Base-by-base conservation (phyloP, 257 asterid species). In the Eucommia ulmoides region DNA sequence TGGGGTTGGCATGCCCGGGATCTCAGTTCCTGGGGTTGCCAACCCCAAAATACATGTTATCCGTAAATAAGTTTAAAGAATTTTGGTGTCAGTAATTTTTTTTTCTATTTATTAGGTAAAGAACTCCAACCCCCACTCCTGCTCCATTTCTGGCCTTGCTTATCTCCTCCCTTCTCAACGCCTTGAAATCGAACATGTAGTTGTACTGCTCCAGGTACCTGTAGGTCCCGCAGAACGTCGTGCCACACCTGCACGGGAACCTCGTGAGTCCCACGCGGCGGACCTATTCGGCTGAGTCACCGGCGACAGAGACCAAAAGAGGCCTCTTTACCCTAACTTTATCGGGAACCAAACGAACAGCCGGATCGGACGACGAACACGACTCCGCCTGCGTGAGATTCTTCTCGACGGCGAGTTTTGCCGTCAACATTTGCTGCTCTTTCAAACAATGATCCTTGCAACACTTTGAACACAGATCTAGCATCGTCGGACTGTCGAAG, bases 401-500 rank as follows among this genome's bases (percentile, higher is more conserved):
- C 3, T 38, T 38, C 45, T 38, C 45, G 8, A 38, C 45, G 3
- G 17, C 45, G n/a, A 14, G 5, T 19, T 8, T 38, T 8, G 15
- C 45, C 8, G 14, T 5, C 17, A 3, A 5, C 15, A 5, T 55
- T 18, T 54, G 41, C 1, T 64, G 59, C 23, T 65, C 57, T 0
- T 74, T 20, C 17, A 63, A 72, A 59, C 59, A 61, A 50, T 77
- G 56, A 33, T 87, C 97, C 0, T 63, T 42, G 61, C 73, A 83
- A 41, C 97, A 87, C 60, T 87, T 73, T 60, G 94, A 76, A 42
- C 96, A 87, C 69, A 78, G 62, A 65, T 87, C 76, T 25, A 75
- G 87, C 15, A 91, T 80, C 29, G 96, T 72, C 1, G 89, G 80
- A 60, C 91, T 87, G 4, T 94, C 96, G 56, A 76, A 83, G 22